Evolutionary conservation across 345 rosid genomes (phyloP).

Genomic region (Brassica napus): Da-Ae NC_063444.1:1309001-1309500

Average conservation of each 20-base stretch:
- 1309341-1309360: conserved; percentile 61
- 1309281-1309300: conserved; percentile 72
- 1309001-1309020: background rate
- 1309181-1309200: background rate
- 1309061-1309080: conserved; percentile 87
- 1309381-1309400: conserved; percentile 65
- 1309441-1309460: conserved; percentile 86
- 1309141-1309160: background rate
- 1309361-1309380: conserved; percentile 62
- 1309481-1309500: conserved; percentile 1
- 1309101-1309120: conserved; percentile 84
- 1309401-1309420: conserved; percentile 92
- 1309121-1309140: conserved; percentile 94
- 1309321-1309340: conserved; percentile 92
- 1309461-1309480: conserved; percentile 78
- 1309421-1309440: conserved; percentile 73
- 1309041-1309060: conserved; percentile 86
- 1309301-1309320: conserved; percentile 89
- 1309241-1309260: conserved; percentile 72
- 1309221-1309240: conserved; percentile 68
- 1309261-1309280: conserved; percentile 85
- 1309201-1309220: background rate
- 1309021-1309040: conserved; percentile 38
- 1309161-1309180: background rate
- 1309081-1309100: conserved; percentile 73